Evolutionary conservation across 805 yeast genomes (phyloP).

Genomic region (Pichia nanzhaoensis): DNA sequence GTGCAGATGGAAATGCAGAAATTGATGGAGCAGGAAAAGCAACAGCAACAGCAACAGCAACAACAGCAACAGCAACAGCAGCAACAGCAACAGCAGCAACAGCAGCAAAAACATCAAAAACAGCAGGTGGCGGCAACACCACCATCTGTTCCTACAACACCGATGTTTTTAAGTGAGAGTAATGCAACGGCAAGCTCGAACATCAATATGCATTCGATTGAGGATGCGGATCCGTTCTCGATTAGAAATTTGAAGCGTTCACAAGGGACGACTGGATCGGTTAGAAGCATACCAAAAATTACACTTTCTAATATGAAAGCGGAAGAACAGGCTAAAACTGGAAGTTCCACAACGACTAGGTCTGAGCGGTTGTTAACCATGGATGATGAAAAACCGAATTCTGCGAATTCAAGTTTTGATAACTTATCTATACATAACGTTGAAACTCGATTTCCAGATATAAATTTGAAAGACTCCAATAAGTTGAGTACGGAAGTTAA

Average conservation of each 20-base stretch:
- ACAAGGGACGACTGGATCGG: background rate
- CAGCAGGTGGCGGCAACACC: background rate
- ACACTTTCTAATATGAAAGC: background rate
- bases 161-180: background rate
- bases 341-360: background rate
- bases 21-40: conserved; percentile 23
- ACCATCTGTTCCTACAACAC: background rate
- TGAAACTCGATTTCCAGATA: conserved; percentile 42
- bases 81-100: conserved; percentile 9
- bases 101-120: background rate
- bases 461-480: background rate
- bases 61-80: conserved; percentile 18
- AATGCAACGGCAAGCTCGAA: background rate
- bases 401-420: background rate
- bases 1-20: conserved; percentile 31
- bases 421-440: conserved; percentile 26
- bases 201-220: background rate
- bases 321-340: background rate
- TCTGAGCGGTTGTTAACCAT: too few species aligned
- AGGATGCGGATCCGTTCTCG: conserved; percentile 12
- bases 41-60: conserved; percentile 26
- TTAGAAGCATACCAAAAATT: conserved; percentile 4
- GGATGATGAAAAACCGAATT: background rate
- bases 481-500: background rate
- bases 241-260: background rate